Evolutionary conservation across 768 basidiomycete species (phyloP).

Genomic region (Tylopilus intermedius): DNA sequence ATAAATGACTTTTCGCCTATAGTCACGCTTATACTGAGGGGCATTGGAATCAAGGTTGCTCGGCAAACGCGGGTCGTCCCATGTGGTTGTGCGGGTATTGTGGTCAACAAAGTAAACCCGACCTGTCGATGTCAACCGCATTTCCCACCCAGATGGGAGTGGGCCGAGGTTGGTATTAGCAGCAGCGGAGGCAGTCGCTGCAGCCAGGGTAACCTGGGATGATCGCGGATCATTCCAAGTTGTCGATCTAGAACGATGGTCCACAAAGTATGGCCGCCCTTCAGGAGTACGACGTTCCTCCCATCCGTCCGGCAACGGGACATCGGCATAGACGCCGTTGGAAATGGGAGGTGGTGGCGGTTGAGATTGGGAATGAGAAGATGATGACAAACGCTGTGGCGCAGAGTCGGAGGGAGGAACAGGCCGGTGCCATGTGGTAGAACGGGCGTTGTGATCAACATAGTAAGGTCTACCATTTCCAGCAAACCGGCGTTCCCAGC

Average conservation of each 20-base stretch:
- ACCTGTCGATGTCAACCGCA: slow-evolving; percentile 80
- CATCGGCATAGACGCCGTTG: slow-evolving; percentile 42
- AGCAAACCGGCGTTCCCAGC: slow-evolving; percentile 83
- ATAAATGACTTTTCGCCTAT: slow-evolving; percentile 86
- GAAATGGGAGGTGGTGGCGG: slow-evolving; percentile 29
- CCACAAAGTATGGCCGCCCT: slow-evolving; percentile 69
- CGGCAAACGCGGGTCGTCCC: slow-evolving; percentile 90
- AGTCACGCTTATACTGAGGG: slow-evolving; percentile 95
- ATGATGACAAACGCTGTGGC: slow-evolving; percentile 14
- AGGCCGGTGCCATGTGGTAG: slow-evolving; percentile 75
- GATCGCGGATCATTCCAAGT: slow-evolving; percentile 87
- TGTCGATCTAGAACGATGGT: slow-evolving; percentile 80
- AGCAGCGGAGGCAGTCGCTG: slow-evolving; percentile 39
- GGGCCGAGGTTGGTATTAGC: slow-evolving; percentile 67
- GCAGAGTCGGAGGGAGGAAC: slow-evolving; percentile 19
- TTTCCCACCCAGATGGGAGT: slow-evolving; percentile 91
- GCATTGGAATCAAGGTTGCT: slow-evolving; percentile 79
- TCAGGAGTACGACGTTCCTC: slow-evolving; percentile 89
- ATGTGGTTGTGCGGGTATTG: slow-evolving; percentile 82
- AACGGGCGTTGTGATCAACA: slow-evolving; percentile 79
- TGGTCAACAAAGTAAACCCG: slow-evolving; percentile 93
- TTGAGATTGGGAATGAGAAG: slow-evolving; percentile 15
- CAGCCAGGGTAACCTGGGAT: slow-evolving; percentile 42
- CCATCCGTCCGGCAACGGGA: slow-evolving; percentile 85
- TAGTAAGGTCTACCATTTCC: slow-evolving; percentile 66